These are phyloP conservation scores for Aureobasidium melanogenum DNA, from an alignment of 2,329 filamentous ascomycete genomes.

Conservation along the genomic window DNA sequence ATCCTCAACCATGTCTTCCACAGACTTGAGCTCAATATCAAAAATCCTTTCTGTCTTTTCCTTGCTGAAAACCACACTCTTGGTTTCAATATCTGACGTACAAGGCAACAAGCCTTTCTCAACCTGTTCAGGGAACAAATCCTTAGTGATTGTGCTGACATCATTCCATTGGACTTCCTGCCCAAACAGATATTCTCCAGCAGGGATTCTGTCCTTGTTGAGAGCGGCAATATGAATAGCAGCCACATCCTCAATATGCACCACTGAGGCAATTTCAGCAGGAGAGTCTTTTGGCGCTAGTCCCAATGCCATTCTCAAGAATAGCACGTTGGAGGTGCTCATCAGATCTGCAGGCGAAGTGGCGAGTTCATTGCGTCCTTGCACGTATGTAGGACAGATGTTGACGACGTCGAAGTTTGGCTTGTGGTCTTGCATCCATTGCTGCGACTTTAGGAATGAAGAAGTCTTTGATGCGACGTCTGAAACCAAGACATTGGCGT, in stretches of 20 bases:
- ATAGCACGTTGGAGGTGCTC: constrained; percentile 19
- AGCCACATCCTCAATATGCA: constrained; percentile 26
- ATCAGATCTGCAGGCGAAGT: constrained; percentile 15
- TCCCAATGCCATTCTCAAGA: constrained; percentile 17
- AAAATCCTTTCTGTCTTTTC: constrained; percentile 16
- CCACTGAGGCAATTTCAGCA: constrained; percentile 4
- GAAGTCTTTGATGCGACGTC: constrained; percentile 23
- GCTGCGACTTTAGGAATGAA: constrained; percentile 18
- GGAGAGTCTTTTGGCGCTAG: neutral
- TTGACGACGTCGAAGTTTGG: constrained; percentile 24
- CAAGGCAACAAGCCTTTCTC: constrained; percentile 8
- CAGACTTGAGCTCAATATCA: constrained; percentile 14
- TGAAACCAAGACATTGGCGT: constrained; percentile 15
- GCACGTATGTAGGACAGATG: constrained; percentile 22
- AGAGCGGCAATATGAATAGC: constrained; percentile 24
- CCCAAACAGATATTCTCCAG: constrained; percentile 2
- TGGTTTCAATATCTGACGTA: constrained; percentile 14
- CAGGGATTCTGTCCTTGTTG: constrained; percentile 9
- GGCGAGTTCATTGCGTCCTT: constrained; percentile 24
- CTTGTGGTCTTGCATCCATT: constrained; percentile 19
- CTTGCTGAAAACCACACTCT: constrained; percentile 10
- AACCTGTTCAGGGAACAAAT: constrained; percentile 16
- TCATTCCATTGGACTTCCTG: constrained; percentile 15
- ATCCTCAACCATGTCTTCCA: constrained; percentile 16
- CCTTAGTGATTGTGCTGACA: constrained; percentile 13